Evolutionary conservation across 345 rosid genomes (phyloP), one percentile per base, ranked within the genome.

Genomic region (Punica granatum): DNA sequence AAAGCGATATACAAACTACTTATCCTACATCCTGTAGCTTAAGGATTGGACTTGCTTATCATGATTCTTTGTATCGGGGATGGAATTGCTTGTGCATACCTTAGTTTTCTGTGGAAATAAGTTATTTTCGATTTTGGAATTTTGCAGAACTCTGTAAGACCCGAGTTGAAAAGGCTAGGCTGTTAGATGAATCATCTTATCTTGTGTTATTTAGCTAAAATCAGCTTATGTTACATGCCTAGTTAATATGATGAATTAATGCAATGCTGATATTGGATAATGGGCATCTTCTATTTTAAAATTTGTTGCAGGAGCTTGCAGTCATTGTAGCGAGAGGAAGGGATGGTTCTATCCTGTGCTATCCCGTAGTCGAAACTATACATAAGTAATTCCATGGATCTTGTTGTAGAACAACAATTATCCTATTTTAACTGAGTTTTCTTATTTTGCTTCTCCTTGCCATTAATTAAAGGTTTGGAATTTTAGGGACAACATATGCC

Each of bases 251-350:
- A 51, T 51, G 28, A 51, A 23, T 51, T n/a, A 51, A 51, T n/a
- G 13, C 54, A 48, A 21, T 7, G 7, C 0, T 51, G 30, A 51
- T 51, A 51, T 23, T 19, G 54, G 54, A 48, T 4, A 48, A 18
- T 48, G 7, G 25, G 54, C 9, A 6, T 60, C 18, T 26, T 60
- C 12, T 34, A 30, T 74, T 36, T 49, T 11, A 37, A 43, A 46
- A 48, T 23, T 48, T 19, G 66, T 49, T 70, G n/a, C 62, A 88
- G 92, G 99, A 94, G 82, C 78, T 94, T 64, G 98, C 97, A 48
- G 97, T 94, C 77, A 84, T 92, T 68, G 97, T 94, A 60, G 98
- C 89, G 19, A 91, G 99, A 75, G 98, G 89, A 75, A 91, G 84
- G 79, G 93, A 88, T 73, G 80, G 84, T 66, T 89, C 97, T 72